Base-by-base conservation (phyloP, 768 basidiomycete genomes). In the Agrocybe praecox region DNA sequence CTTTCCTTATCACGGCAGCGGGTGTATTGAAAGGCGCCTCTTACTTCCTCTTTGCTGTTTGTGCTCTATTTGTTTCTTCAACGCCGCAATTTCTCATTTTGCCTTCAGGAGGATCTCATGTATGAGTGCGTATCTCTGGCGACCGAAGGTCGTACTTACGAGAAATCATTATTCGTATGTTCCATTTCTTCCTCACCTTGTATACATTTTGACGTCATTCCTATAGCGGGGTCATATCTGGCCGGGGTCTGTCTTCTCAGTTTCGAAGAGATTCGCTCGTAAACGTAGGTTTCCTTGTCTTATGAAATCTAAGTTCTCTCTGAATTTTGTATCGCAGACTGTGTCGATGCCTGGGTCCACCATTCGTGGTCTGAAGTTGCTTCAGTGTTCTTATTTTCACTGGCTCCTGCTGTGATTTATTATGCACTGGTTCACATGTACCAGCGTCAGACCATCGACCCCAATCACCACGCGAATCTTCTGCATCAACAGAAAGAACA, bases 101-200 rank as follows among this genome's bases (percentile, higher is more conserved):
- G 46, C 32, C 15, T 42, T 6, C 56, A 79, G 76, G 71, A 74
- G 53, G 76, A 77, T 36, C 56, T 77, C 22, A 67, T 78, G 44
- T 64, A 56, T 23, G 73, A 77, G 56, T 78, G 76, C 57, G 61
- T 73, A 50, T 59, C 66, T 3, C 60, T 77, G 17, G 69, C 74
- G 2, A 64, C 65, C 12, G 67, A 66, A 32, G 74, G 76, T 22
- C 67, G 72, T 33, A 64, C 68, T 29, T 62, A 64, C 17, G 69
- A 74, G 57, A 76, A 74, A 58, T 72, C 76, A 7, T 59, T 73
- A 45, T 77, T 77, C 57, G 78, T 78, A 51, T 60, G 71, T 64
- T 7, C 15, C 6, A 9, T 14, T 22, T 42, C n/a, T 29, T 7
- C 9, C 4, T 29, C 9, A 29, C 26, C 15, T 2, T 5, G 24